Conservation (phyloP, 257 asterid species). For the Orobanche coerulescens region DNA sequence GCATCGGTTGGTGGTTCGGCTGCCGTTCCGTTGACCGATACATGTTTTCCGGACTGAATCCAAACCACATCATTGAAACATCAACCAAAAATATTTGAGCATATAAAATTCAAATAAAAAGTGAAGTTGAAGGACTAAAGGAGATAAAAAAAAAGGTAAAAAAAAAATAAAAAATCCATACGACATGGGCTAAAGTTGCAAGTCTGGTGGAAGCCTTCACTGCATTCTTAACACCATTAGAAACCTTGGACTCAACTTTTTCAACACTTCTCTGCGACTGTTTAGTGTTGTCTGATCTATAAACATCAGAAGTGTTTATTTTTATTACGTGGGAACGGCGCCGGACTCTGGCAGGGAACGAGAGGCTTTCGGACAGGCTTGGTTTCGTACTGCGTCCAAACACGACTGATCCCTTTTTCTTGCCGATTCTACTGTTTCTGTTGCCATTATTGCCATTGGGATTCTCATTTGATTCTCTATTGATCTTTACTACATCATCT, state of each 20-base stretch:
- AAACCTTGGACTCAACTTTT: slow-evolving; percentile 26
- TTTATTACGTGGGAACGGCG: slow-evolving; percentile 38
- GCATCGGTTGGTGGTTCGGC: slow-evolving; percentile 27
- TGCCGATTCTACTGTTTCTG: slow-evolving; percentile 31
- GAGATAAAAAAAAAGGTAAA: background rate
- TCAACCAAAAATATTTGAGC: background rate
- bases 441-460: background rate
- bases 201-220: slow-evolving; percentile 28
- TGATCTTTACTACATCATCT: slow-evolving; percentile 25
- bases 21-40: slow-evolving; percentile 27
- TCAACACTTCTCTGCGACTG: slow-evolving; percentile 25
- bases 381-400: slow-evolving; percentile 38
- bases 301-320: slow-evolving; percentile 38
- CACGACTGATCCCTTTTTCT: slow-evolving; percentile 37
- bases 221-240: slow-evolving; percentile 27
- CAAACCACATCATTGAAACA: background rate
- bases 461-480: slow-evolving; percentile 8
- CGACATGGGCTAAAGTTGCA: slow-evolving; percentile 43
- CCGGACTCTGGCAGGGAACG: slow-evolving; percentile 45
- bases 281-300: slow-evolving; percentile 30
- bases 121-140: background rate
- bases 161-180: slow-evolving; percentile 5
- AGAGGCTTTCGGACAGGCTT: slow-evolving; percentile 44
- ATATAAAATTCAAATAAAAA: background rate
- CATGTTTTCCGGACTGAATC: slow-evolving; percentile 38